phyloP scores from a whole-genome alignment of 768 basidiomycete genomes.

The Mycena maculata region DNA sequence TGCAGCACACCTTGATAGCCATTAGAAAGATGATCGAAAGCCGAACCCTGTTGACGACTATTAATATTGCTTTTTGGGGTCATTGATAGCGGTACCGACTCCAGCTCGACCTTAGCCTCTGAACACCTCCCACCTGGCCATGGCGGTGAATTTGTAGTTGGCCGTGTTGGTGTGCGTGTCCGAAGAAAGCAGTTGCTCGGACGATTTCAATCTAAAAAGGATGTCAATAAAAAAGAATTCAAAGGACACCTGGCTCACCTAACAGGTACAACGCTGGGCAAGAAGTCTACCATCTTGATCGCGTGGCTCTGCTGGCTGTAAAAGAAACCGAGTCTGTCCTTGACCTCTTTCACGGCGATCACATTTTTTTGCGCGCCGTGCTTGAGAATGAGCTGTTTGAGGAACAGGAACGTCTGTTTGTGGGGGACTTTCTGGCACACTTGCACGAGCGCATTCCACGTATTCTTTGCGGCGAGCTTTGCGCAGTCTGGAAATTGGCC shows the following conservation, averaged over 20 bases:
- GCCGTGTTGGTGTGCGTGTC: conserved; percentile 94
- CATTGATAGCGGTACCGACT: no score
- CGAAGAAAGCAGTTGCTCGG: conserved; percentile 92
- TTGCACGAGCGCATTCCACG: conserved; percentile 98
- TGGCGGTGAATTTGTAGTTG: conserved; percentile 96
- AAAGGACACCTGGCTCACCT: no score
- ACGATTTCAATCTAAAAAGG: conserved; percentile 81
- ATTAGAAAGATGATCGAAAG: no score
- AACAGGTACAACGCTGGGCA: conserved; percentile 87
- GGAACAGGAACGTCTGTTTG: conserved; percentile 96
- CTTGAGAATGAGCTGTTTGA: conserved; percentile 97
- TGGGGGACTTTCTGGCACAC: conserved; percentile 99
- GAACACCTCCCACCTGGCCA: no score
- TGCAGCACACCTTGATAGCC: no score
- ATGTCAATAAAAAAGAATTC: no score
- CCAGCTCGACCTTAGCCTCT: no score
- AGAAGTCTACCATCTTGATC: conserved; percentile 96
- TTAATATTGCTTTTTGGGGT: no score
- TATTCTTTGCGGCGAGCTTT: conserved; percentile 96
- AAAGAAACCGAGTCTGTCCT: conserved; percentile 97
- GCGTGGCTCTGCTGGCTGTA: conserved; percentile 92
- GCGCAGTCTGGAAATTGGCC: conserved; percentile 97
- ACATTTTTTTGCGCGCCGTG: conserved; percentile 98
- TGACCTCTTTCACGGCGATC: conserved; percentile 90
- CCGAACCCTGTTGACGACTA: no score